Evolutionary conservation across 495 filamentous ascomycete species (phyloP).

Genomic region (Neurospora sp.): DNA sequence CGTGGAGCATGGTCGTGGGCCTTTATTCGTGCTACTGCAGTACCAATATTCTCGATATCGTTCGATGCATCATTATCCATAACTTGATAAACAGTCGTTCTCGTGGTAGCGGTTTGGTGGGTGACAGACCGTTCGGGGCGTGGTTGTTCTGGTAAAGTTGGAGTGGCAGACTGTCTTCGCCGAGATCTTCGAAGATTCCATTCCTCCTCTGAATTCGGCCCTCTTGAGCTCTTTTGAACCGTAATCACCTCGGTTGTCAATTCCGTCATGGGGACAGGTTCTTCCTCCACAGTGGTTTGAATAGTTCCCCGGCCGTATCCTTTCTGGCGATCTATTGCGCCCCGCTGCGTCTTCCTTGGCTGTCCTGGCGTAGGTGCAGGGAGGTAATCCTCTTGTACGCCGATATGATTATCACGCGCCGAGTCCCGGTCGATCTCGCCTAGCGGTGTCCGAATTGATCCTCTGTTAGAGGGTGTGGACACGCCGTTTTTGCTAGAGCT

Average conservation of each 20-base stretch:
- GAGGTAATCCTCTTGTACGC: conserved; percentile 66
- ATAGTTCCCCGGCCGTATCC: conserved; percentile 37
- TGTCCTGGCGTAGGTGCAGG: conserved; percentile 94
- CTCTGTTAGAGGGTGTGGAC: conserved; percentile 73
- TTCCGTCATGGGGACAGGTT: conserved; percentile 4
- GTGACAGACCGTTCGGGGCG: conserved; percentile 29
- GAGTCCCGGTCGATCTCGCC: conserved; percentile 85
- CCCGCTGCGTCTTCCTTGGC: conserved; percentile 70
- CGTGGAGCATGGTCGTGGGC: conserved; percentile 51
- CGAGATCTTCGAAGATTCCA: conserved; percentile 56
- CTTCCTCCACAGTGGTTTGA: conserved; percentile 36
- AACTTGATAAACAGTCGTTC: conserved; percentile 44
- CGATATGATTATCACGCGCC: conserved; percentile 34
- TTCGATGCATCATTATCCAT: conserved; percentile 47
- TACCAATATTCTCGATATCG: conserved; percentile 42
- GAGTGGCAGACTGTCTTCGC: conserved; percentile 39
- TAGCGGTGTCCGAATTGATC: conserved; percentile 68
- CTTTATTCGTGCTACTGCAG: conserved; percentile 44
- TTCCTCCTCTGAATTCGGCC: conserved; percentile 70
- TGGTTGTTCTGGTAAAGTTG: conserved; percentile 30
- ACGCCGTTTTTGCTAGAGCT: conserved; percentile 40
- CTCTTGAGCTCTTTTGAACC: conserved; percentile 42
- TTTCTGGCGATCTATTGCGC: conserved; percentile 36
- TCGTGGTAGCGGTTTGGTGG: conserved; percentile 52
- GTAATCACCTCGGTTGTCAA: conserved; percentile 31